Conservation (phyloP, 1,284 basidiomycete genomes). For the Athelia psychrophila region DNA sequence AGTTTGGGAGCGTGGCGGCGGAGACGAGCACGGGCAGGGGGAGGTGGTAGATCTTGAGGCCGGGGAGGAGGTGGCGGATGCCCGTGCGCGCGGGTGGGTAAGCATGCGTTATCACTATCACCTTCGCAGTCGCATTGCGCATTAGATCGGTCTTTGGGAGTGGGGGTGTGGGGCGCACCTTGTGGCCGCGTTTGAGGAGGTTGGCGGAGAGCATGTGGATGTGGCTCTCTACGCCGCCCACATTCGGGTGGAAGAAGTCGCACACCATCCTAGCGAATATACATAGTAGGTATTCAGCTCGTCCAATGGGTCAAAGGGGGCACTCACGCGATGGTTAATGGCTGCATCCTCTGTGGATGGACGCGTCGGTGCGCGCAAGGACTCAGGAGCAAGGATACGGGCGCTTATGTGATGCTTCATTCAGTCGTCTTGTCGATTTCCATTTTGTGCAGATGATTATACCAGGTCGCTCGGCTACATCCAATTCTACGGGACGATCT, state of each 20-base stretch:
- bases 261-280: conserved; percentile 85
- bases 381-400: too few species aligned
- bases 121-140: too few species aligned
- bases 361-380: too few species aligned
- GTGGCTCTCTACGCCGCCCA: conserved; percentile 97
- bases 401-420: too few species aligned
- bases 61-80: conserved; percentile 82
- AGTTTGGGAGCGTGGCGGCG: conserved; percentile 92
- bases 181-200: conserved; percentile 83
- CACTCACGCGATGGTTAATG: conserved; percentile 38
- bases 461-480: too few species aligned
- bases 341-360: conserved; percentile 25
- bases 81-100: conserved; percentile 85
- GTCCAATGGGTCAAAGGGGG: too few species aligned
- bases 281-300: too few species aligned
- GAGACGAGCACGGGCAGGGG: conserved; percentile 88
- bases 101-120: conserved; percentile 93
- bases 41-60: conserved; percentile 93
- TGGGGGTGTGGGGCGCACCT: conserved; percentile 44
- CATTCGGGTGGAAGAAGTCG: conserved; percentile 95
- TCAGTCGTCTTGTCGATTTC: too few species aligned
- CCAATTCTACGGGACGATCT: too few species aligned
- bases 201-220: conserved; percentile 92
- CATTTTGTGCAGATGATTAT: too few species aligned
- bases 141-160: too few species aligned